These are phyloP conservation scores for Stachybotrys elegans DNA, from an alignment of 2,329 filamentous ascomycete genomes.

Conservation along the genomic window DNA sequence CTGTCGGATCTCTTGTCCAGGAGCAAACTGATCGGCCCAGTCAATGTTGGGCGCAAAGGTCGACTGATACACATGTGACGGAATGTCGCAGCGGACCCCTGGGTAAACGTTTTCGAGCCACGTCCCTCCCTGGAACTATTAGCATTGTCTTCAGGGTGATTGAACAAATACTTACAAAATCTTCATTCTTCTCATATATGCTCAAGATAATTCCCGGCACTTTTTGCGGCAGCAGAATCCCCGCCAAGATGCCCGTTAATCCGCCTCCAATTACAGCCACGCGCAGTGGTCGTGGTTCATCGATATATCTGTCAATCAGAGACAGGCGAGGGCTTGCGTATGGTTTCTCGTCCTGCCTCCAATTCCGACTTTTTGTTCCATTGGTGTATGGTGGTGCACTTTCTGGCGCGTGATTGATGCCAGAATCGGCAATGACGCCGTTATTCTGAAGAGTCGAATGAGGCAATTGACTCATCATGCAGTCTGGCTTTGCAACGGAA, in stretches of 20 bases:
- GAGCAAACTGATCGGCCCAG: conserved; percentile 65
- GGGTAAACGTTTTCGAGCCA: conserved; percentile 57
- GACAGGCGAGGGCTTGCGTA: conserved; percentile 14
- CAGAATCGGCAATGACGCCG: no score
- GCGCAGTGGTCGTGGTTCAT: conserved; percentile 26
- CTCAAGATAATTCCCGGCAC: conserved; percentile 61
- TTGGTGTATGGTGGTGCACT: no score
- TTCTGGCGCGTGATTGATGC: no score
- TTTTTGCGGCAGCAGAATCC: conserved; percentile 61
- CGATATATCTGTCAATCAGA: conserved; percentile 27
- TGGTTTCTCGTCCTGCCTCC: no score
- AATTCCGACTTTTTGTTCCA: no score
- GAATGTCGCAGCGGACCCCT: conserved; percentile 63
- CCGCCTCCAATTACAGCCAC: conserved; percentile 33
- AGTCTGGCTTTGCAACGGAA: no score
- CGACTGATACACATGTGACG: conserved; percentile 65
- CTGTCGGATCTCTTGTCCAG: conserved; percentile 59
- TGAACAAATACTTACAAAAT: conserved; percentile 46
- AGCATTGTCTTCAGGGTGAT: neutral
- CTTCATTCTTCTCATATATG: conserved; percentile 63
- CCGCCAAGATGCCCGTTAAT: conserved; percentile 43
- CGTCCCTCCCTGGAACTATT: conserved; percentile 10
- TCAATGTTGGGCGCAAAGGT: conserved; percentile 63
- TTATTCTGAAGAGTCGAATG: no score
- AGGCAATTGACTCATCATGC: no score